Conservation (phyloP, 805 yeast species). For the Yamadazyma philogaea region DNA sequence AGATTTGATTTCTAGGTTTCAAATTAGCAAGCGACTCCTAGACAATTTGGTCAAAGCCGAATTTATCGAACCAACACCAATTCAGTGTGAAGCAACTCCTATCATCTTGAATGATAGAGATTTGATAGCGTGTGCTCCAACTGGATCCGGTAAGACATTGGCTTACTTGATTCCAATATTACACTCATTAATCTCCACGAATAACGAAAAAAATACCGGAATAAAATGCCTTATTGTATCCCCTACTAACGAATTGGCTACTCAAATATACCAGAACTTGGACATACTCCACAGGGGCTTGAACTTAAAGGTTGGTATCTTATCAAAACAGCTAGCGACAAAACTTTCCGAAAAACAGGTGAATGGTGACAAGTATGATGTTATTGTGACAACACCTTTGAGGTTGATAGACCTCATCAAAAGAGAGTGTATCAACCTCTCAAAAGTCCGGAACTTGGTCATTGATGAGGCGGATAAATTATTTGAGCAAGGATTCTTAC, state of each 20-base stretch:
- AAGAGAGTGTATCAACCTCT: slow-evolving; percentile 55
- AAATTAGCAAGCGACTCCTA: slow-evolving; percentile 55
- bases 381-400: slow-evolving; percentile 84
- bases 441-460: slow-evolving; percentile 67
- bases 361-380: slow-evolving; percentile 64
- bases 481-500: slow-evolving; percentile 81
- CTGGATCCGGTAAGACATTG: slow-evolving; percentile 96
- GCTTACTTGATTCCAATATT: slow-evolving; percentile 84
- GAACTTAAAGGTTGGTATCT: slow-evolving; percentile 56
- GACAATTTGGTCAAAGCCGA: slow-evolving; percentile 64
- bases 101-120: slow-evolving; percentile 66
- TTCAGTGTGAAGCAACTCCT: slow-evolving; percentile 90
- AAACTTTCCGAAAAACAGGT: slow-evolving; percentile 63
- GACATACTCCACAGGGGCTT: slow-evolving; percentile 54
- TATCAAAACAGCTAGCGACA: slow-evolving; percentile 69
- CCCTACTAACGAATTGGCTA: slow-evolving; percentile 93
- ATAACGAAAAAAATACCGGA: slow-evolving; percentile 39
- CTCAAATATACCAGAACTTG: slow-evolving; percentile 75
- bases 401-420: slow-evolving; percentile 78
- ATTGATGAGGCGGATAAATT: slow-evolving; percentile 96
- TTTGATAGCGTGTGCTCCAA: slow-evolving; percentile 91
- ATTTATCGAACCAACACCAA: slow-evolving; percentile 85
- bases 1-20: slow-evolving; percentile 69
- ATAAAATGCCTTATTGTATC: slow-evolving; percentile 77
- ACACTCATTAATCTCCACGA: slow-evolving; percentile 39